Percentiles rank a stretch among this genome's conserved stretches.
Evolutionary conservation across 2,329 filamentous ascomycete species (phyloP).

Genomic region (Nectriaceae sp.): DNA sequence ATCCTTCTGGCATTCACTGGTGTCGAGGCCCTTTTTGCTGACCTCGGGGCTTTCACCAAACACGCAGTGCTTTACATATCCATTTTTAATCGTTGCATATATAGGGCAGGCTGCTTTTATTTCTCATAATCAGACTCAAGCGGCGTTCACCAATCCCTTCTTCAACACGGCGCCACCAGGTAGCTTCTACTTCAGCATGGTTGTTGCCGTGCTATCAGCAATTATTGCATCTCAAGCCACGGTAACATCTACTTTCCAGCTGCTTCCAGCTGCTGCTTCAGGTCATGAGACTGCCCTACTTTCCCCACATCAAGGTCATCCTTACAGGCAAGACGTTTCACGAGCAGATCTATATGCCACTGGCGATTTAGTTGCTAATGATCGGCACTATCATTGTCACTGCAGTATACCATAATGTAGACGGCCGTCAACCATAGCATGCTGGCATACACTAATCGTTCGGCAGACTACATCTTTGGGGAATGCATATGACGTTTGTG

Average conservation of each 20-base stretch:
- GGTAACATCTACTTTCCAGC: constrained; percentile 74
- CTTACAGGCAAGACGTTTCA: constrained; percentile 70
- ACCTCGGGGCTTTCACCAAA: constrained; percentile 73
- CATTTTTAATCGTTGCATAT: constrained; percentile 66
- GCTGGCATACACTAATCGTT: constrained; percentile 23
- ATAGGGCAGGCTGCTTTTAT: constrained; percentile 77
- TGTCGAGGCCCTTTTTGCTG: constrained; percentile 78
- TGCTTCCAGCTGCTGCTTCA: constrained; percentile 62
- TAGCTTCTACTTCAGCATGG: constrained; percentile 66
- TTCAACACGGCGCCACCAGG: constrained; percentile 70
- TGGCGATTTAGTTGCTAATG: constrained; percentile 76
- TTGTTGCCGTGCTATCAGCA: constrained; percentile 69
- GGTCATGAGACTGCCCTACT: constrained; percentile 69
- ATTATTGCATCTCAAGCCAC: constrained; percentile 79
- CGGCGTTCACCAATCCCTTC: constrained; percentile 63
- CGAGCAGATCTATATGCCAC: constrained; percentile 73
- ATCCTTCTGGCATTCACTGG: constrained; percentile 75
- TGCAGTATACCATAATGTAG: constrained; percentile 67
- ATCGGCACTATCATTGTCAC: constrained; percentile 71
- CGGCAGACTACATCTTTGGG: constrained; percentile 61
- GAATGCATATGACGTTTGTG: constrained; percentile 75
- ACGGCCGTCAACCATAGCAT: constrained; percentile 12
- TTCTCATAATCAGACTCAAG: constrained; percentile 51
- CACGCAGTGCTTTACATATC: constrained; percentile 66
- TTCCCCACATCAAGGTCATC: constrained; percentile 70